Evolutionary conservation across 2,329 filamentous ascomycete genomes (phyloP), one percentile per base, ranked within the genome.

Genomic region (Aaosphaeria pasadenensis): DNA sequence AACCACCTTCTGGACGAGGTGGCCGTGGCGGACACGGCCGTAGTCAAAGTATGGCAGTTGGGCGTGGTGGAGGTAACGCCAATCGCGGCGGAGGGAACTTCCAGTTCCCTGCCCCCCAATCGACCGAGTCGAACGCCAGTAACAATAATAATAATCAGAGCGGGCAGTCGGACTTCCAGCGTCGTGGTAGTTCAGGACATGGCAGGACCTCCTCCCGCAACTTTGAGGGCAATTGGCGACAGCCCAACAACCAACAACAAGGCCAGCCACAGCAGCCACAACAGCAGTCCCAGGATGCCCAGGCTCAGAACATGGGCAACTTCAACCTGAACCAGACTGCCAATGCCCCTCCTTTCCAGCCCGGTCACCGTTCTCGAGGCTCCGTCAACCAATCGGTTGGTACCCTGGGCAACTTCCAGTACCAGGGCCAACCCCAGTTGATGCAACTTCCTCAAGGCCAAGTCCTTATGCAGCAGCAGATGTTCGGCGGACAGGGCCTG

Each of bases 211-310:
- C 83, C 7, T 99, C 94, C 28, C 85, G 94, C 54, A 99, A 97
- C 74, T 97, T 97, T 65, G 94, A 99, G 59, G 86, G 91, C 62
- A 99, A 99, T 74, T 99, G 94, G 94, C 88, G 94, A 62, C 95
- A 91, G 64, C 91, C 88, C 59, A 82, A 82, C 58, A 73, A 76
- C 46, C 63, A 67, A 46, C 75, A 52, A 53, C 44, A 75, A 75
- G 17, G 17, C 17, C 17, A 24, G 17, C 17, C 17, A 24, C 50
- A 72, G 72, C 49, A 59, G 59, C 77, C 78, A 54, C 80, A 79
- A 62, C 64, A 67, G 57, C 78, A 81, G 56, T 79, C 64, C 35
- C 69, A 71, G 49, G 72, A 77, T 44, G 70, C 66, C 52, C 73
- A 75, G 55, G 52, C 66, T 49, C 69, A 70, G 54, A 77, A 74